Percentiles rank a stretch among this genome's conserved stretches.
Evolutionary conservation across 352 stramenopile genomes (phyloP).

Genomic region (Pseudoperonospora humuli): DNA sequence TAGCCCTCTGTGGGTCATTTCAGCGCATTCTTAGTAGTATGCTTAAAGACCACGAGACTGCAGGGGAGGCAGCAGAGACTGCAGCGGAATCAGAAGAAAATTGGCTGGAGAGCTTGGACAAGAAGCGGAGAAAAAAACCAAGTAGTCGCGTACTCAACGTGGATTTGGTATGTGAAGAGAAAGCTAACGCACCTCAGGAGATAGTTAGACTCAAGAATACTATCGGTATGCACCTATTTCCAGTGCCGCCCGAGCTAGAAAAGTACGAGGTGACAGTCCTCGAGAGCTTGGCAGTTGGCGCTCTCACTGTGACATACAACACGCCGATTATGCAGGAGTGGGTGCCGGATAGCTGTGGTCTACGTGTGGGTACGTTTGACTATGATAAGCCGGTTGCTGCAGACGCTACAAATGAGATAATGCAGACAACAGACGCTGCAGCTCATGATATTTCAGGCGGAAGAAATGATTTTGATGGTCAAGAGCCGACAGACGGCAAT

Average conservation of each 20-base stretch:
- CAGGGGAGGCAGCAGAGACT: conserved; percentile 17
- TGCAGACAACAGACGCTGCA: background rate
- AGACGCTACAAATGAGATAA: conserved; percentile 5
- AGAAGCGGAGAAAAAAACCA: conserved; percentile 12
- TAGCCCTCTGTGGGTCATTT: conserved; percentile 44
- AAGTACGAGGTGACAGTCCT: conserved; percentile 47
- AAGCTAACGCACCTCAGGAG: conserved; percentile 29
- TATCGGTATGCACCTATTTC: conserved; percentile 63
- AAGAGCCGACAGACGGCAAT: background rate
- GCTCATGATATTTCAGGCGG: background rate
- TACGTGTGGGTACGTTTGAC: conserved; percentile 53
- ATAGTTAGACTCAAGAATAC: conserved; percentile 51
- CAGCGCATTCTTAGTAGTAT: conserved; percentile 40
- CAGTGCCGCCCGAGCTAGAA: conserved; percentile 43
- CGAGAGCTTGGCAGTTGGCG: conserved; percentile 45
- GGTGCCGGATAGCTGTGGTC: conserved; percentile 42
- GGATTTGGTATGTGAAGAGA: conserved; percentile 44
- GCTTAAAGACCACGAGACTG: conserved; percentile 22
- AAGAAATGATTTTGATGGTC: conserved; percentile 1
- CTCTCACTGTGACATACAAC: conserved; percentile 57
- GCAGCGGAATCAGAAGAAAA: conserved; percentile 12
- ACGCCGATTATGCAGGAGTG: conserved; percentile 71
- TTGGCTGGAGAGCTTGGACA: conserved; percentile 19
- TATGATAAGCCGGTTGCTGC: conserved; percentile 6
- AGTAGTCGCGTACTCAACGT: conserved; percentile 34